phyloP scores from a whole-genome alignment of 768 basidiomycete genomes.

The Clitopilus hobsonii region DNA sequence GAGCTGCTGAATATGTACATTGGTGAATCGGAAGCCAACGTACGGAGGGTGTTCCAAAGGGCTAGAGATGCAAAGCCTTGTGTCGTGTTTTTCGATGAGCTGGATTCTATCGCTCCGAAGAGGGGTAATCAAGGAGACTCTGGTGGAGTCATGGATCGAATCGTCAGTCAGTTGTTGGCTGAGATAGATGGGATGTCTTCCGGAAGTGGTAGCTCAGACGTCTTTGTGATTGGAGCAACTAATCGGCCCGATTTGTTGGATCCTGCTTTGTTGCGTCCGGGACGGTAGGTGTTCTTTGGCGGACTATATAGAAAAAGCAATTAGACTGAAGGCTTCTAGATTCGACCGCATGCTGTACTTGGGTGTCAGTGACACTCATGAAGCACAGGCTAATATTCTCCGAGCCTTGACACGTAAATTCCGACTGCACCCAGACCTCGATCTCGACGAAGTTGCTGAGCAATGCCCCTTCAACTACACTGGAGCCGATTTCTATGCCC shows the following conservation, averaged over 20 bases:
- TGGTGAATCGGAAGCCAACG: slow-evolving; percentile 97
- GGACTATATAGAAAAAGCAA: too few species aligned
- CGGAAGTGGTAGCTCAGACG: slow-evolving; percentile 56
- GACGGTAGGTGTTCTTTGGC: slow-evolving; percentile 48
- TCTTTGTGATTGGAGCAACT: slow-evolving; percentile 95
- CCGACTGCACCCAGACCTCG: slow-evolving; percentile 63
- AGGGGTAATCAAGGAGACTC: slow-evolving; percentile 94
- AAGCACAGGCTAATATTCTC: slow-evolving; percentile 81
- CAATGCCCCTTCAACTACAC: slow-evolving; percentile 91
- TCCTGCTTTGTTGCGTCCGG: slow-evolving; percentile 83
- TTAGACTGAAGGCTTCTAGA: slow-evolving; percentile 33
- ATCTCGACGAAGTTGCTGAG: slow-evolving; percentile 60
- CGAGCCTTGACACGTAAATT: slow-evolving; percentile 92
- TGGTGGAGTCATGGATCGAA: slow-evolving; percentile 97
- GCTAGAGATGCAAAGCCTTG: slow-evolving; percentile 92
- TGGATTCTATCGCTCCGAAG: slow-evolving; percentile 93
- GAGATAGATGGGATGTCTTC: slow-evolving; percentile 88
- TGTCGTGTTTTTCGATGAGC: slow-evolving; percentile 95
- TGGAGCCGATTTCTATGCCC: slow-evolving; percentile 96
- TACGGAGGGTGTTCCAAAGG: slow-evolving; percentile 85
- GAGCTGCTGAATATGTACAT: slow-evolving; percentile 98
- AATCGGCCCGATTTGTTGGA: slow-evolving; percentile 92
- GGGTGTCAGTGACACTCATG: slow-evolving; percentile 84
- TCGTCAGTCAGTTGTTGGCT: slow-evolving; percentile 90
- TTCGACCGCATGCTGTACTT: slow-evolving; percentile 98